A percentile compares a stretch with the other conserved stretches of the same genome.
phyloP scores from a whole-genome alignment of 257 asterid species.

The Cynanchum wilfordii region DNA sequence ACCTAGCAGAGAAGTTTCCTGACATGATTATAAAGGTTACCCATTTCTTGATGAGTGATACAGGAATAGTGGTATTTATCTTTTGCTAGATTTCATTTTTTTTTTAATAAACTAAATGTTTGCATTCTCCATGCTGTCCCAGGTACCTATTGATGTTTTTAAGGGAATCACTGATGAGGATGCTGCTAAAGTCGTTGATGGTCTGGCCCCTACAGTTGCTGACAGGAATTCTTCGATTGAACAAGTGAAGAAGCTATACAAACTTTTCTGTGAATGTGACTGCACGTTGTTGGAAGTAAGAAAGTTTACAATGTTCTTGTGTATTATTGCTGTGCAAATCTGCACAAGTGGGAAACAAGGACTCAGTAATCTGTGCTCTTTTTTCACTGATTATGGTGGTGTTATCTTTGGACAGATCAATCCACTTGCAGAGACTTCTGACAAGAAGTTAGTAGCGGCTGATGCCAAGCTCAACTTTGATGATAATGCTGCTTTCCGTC shows the following conservation, averaged over 20 bases:
- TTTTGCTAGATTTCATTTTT: constrained; percentile 11
- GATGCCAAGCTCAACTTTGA: constrained; percentile 98
- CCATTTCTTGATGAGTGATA: constrained; percentile 4
- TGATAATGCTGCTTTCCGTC: constrained; percentile 95
- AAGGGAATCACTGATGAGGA: constrained; percentile 93
- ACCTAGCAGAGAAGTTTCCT: constrained; percentile 94
- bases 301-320: constrained; percentile 11
- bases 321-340: not conserved
- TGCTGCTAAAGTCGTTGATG: constrained; percentile 98
- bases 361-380: not conserved
- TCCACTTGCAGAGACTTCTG: constrained; percentile 95
- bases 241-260: constrained; percentile 94
- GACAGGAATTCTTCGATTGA: constrained; percentile 82
- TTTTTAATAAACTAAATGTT: not conserved
- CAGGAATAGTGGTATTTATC: constrained; percentile 14
- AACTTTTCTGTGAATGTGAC: constrained; percentile 90
- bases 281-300: constrained; percentile 92
- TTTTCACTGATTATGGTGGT: not conserved
- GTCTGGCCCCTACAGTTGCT: constrained; percentile 81
- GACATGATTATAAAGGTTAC: constrained; percentile 85
- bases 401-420: constrained; percentile 54
- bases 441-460: constrained; percentile 85
- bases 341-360: not conserved
- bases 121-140: constrained; percentile 15
- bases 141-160: constrained; percentile 94